Evolutionary conservation across 768 basidiomycete species (phyloP), one percentile per base, ranked within the genome.

Genomic region (Cystofilobasidium macerans): DNA sequence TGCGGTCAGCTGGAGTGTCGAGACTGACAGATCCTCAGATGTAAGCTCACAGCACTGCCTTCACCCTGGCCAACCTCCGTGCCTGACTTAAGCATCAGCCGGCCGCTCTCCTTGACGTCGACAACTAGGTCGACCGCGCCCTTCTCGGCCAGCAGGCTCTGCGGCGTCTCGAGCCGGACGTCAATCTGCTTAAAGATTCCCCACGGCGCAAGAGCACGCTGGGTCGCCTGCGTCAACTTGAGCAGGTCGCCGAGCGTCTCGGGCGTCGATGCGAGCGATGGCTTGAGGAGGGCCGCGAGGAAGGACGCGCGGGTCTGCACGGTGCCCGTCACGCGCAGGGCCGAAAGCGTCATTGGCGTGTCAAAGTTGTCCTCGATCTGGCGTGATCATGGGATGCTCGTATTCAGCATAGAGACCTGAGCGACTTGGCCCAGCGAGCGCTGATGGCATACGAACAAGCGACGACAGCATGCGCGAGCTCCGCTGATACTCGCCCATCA

Each of bases 1-100:
- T 59, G 16, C 20, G 42, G 22, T 12, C 57, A 8, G 57, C 33
- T 40, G 12, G 2, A 16, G n/a, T 30, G 11, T 26, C 33, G 28
- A 32, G 18, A 58, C 4, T 35, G 57, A 35, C 57, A 58, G 32
- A 22, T 16, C 20, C 28, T 16, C 2, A 20, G 57, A 30, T 62
- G 38, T 48, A 30, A 22, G 32, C 89, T 73, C 73, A 91, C 92
- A n/a, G 90, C 91, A 63, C 79, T 91, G 14, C 89, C 94, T 75
- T 97, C 95, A 58, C 85, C 86, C 67, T 94, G 91, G 4, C 95
- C 94, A 8, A 97, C 79, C 72, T 97, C 92, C 3, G 93, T 97
- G 6, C 88, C 82, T 3, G 85, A 88, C 69, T 87, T 88, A 9
- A 93, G 71, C 70, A 81, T 89, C 70, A 85, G 83, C 42, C 88